phyloP scores from a whole-genome alignment of 495 filamentous ascomycete species.

The Friedmanniomyces endolithicus region DNA sequence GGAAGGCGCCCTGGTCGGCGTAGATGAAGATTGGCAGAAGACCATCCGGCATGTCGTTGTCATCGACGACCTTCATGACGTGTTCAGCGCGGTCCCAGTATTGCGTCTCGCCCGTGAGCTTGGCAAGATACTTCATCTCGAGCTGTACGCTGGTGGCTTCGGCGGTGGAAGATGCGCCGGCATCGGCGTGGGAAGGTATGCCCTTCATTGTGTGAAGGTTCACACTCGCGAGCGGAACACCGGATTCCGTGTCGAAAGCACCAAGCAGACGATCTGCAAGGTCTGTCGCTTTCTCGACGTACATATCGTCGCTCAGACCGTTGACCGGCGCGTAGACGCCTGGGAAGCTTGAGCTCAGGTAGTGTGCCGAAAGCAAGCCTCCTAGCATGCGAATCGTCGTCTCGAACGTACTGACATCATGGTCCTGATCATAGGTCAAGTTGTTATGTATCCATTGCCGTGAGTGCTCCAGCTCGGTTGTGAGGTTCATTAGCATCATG shows the following conservation, averaged over 20 bases:
- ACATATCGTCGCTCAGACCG: slow-evolving; percentile 69
- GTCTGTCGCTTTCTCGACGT: slow-evolving; percentile 89
- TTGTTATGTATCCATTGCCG: slow-evolving; percentile 80
- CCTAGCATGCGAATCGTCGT: slow-evolving; percentile 97
- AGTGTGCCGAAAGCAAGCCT: slow-evolving; percentile 86
- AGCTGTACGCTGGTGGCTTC: slow-evolving; percentile 87
- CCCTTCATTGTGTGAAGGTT: slow-evolving; percentile 67
- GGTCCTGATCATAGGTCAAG: slow-evolving; percentile 75
- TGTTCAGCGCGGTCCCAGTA: slow-evolving; percentile 87
- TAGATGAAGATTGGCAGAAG: slow-evolving; percentile 85
- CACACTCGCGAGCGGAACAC: slow-evolving; percentile 81
- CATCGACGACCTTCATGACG: slow-evolving; percentile 80
- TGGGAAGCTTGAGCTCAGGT: slow-evolving; percentile 52
- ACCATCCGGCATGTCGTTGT: slow-evolving; percentile 63
- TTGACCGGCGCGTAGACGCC: slow-evolving; percentile 23
- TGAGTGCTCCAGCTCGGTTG: slow-evolving; percentile 69
- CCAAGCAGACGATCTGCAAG: slow-evolving; percentile 75
- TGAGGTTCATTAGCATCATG: slow-evolving; percentile 96
- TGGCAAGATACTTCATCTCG: slow-evolving; percentile 94
- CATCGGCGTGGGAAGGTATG: slow-evolving; percentile 65
- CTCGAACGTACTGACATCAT: slow-evolving; percentile 95
- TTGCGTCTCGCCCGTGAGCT: slow-evolving; percentile 79
- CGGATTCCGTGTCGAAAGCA: slow-evolving; percentile 75
- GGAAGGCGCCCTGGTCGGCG: slow-evolving; percentile 64
- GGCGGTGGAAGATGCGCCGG: slow-evolving; percentile 85